Base-by-base conservation (phyloP, 31 red algal genomes). In the Odonthalia washingtoniensis region DNA sequence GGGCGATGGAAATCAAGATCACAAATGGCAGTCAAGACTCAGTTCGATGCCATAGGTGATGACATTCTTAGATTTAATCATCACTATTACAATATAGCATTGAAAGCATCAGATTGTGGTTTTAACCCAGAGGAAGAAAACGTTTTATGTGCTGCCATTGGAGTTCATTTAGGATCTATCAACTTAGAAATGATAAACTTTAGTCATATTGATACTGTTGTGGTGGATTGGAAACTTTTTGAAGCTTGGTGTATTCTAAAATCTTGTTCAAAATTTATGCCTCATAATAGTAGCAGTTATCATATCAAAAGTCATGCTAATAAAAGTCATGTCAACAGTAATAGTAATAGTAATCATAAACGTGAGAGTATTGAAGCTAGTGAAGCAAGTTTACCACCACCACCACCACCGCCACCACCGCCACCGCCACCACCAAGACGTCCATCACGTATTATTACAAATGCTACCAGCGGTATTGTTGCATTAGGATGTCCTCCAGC, bases 11-110 rank as follows among this genome's bases (percentile, higher is more conserved):
- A 4, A 38, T 57, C 90, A 24, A 61, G 90, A 31, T 92, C 90
- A 40, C 90, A 77, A 18, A 87, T 76, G 14, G 90, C 90, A 45
- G 90, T 92, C 49, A 92, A 92, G 44, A 87, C 75, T 34, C 90
- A 92, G 61, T 92, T 92, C 75, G 90, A 92, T 92, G 63, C 90
- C 42, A 92, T 92, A 43, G 63, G 62, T 37, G 90, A 92, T 36
- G 90, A 92, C 65, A 57, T 87, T 43, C 24, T 61, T 16, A 92
- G 82, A 31, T 92, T 92, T 75, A 92, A 92, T 46, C 36, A 43
- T 17, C 68, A 57, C 3, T 66, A 81, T 2, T 78, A 68, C 77
- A 69, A 69, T 67, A 77, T 92, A n/a, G 53, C 77, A 37, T 69
- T 86, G 32, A 68, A 80, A 5, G 74, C 90, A 1, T 37, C 67